phyloP scores from a whole-genome alignment of 805 yeast species.

The Starmerella bombicola region DNA sequence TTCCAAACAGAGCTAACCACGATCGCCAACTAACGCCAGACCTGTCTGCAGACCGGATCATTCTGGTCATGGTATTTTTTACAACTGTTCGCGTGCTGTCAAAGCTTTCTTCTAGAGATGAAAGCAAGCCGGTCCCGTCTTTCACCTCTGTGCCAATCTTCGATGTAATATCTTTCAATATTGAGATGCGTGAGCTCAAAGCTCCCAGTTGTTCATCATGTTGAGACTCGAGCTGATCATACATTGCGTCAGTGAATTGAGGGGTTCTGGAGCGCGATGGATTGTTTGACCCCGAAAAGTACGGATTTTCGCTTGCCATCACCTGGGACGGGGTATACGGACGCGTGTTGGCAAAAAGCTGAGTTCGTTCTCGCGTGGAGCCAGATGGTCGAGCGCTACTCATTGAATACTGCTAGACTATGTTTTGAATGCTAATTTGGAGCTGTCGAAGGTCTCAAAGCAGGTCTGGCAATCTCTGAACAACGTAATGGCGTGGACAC shows the following conservation, averaged over 20 bases:
- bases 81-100: conserved; percentile 38
- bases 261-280: conserved; percentile 11
- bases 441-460: too few species aligned
- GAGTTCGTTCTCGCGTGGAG: conserved; percentile 30
- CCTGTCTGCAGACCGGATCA: conserved; percentile 52
- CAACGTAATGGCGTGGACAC: too few species aligned
- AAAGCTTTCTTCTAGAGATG: conserved; percentile 36
- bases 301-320: not conserved
- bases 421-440: too few species aligned
- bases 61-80: conserved; percentile 41
- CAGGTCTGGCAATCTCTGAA: too few species aligned
- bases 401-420: too few species aligned
- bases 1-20: conserved; percentile 41
- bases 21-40: conserved; percentile 52
- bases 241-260: conserved; percentile 37
- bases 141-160: conserved; percentile 57
- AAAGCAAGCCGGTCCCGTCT: conserved; percentile 38
- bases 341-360: conserved; percentile 28
- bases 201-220: conserved; percentile 45
- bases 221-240: conserved; percentile 55
- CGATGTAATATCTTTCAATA: conserved; percentile 43
- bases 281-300: not conserved
- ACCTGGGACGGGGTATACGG: conserved; percentile 24
- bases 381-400: conserved; percentile 9
- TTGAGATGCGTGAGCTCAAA: conserved; percentile 42